phyloP scores from a whole-genome alignment of 2,329 filamentous ascomycete species.

The Aspergillus neoniger region DNA sequence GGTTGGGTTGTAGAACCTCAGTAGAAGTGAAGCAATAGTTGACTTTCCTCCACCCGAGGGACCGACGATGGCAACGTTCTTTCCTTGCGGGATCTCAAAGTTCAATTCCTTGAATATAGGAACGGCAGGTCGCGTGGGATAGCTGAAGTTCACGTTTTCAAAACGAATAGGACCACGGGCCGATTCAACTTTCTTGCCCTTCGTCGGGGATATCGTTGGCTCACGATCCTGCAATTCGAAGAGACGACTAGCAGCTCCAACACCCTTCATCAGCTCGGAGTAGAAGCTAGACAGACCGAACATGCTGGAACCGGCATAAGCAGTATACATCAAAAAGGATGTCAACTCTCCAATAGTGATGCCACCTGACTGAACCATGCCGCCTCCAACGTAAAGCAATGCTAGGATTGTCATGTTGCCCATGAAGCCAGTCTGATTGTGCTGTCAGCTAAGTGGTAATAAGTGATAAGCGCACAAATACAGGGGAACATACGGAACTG shows the following conservation, averaged over 20 bases:
- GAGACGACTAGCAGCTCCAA: constrained; percentile 90
- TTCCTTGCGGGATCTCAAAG: constrained; percentile 90
- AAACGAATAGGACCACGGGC: constrained; percentile 90
- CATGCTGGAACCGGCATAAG: constrained; percentile 79
- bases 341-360: constrained; percentile 92
- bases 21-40: constrained; percentile 85
- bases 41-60: constrained; percentile 96
- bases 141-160: constrained; percentile 81
- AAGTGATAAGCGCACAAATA: too few species aligned
- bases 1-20: constrained; percentile 87
- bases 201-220: constrained; percentile 83
- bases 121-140: constrained; percentile 90
- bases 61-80: constrained; percentile 93
- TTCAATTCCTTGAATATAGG: constrained; percentile 84
- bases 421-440: constrained; percentile 75
- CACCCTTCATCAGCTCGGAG: constrained; percentile 98
- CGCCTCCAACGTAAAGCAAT: constrained; percentile 85
- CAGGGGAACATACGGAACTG: constrained; percentile 50
- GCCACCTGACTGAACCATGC: constrained; percentile 80
- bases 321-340: constrained; percentile 98
- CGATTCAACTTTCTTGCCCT: constrained; percentile 74
- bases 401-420: constrained; percentile 96
- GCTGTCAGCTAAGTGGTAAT: constrained; percentile 18
- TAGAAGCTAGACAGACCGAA: constrained; percentile 96
- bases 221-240: constrained; percentile 94